Conservation (phyloP, 164 flowering plant species). For the Vitis amurensis region DNA sequence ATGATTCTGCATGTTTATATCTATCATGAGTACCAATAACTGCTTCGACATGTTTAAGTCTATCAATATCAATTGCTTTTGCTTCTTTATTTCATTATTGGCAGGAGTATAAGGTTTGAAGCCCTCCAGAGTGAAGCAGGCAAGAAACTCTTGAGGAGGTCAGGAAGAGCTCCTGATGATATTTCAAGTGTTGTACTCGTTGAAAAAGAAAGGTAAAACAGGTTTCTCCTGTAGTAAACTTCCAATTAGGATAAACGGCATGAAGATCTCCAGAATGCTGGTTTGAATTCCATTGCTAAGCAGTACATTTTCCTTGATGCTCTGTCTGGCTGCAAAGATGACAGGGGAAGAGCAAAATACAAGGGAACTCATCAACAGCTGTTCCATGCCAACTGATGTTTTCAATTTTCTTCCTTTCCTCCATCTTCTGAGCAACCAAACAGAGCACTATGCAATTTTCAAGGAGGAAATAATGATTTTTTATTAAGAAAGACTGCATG, state of each 20-base stretch:
- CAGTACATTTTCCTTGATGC: too few species aligned
- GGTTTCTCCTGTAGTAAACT: too few species aligned
- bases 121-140: constrained; percentile 95
- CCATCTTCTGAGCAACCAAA: neutral
- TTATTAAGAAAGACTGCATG: neutral
- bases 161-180: constrained; percentile 93
- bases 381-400: too few species aligned
- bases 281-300: too few species aligned
- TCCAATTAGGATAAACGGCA: too few species aligned
- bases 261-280: too few species aligned
- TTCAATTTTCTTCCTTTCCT: neutral
- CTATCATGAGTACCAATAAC: neutral
- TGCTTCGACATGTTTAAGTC: too few species aligned
- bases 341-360: too few species aligned
- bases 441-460: neutral
- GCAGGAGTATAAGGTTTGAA: constrained; percentile 78
- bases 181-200: constrained; percentile 98
- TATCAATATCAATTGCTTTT: neutral
- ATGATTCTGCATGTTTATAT: neutral
- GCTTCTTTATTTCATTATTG: neutral
- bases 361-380: too few species aligned
- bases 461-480: neutral
- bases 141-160: constrained; percentile 67
- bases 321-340: too few species aligned
- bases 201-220: constrained; percentile 64